These are phyloP conservation scores for Cymbopogon flexuosus DNA, from an alignment of 202 grass and related monocot genomes.

Conservation along the genomic window DNA sequence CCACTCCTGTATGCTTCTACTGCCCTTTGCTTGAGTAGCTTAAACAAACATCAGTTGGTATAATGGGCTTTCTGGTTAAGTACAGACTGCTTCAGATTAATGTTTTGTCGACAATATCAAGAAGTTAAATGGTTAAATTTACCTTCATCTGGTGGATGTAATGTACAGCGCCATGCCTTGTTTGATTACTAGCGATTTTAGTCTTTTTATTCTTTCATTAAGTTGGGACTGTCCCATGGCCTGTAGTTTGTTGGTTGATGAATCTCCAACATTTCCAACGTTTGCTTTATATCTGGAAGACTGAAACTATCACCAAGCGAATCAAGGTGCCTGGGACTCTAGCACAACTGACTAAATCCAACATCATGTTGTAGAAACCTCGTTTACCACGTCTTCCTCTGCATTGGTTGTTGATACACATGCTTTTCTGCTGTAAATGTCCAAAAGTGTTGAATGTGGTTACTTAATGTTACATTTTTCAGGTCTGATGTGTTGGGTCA, in stretches of 20 bases:
- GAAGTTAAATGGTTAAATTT: neutral
- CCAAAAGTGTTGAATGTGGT: neutral
- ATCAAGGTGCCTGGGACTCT: neutral
- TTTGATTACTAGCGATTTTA: neutral
- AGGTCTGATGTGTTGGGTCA: conserved; percentile 99
- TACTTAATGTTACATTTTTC: conserved; percentile 32
- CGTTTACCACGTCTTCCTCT: neutral
- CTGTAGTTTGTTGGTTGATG: conserved; percentile 9
- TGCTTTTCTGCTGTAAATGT: conserved; percentile 9
- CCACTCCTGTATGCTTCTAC: neutral
- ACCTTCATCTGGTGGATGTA: neutral
- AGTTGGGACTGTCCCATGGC: neutral
- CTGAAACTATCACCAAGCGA: neutral
- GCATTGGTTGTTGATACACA: neutral
- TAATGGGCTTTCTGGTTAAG: neutral
- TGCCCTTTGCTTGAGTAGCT: neutral
- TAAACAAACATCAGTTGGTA: neutral
- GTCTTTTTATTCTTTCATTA: neutral
- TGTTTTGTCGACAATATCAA: neutral
- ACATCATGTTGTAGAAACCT: neutral
- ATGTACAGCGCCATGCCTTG: neutral
- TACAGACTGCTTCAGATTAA: neutral
- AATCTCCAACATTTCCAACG: neutral
- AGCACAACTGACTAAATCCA: neutral
- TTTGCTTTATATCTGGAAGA: neutral